These are phyloP conservation scores for Cladosporium sp. DNA, from an alignment of 2,329 filamentous ascomycete species.

Conservation along the genomic window DNA sequence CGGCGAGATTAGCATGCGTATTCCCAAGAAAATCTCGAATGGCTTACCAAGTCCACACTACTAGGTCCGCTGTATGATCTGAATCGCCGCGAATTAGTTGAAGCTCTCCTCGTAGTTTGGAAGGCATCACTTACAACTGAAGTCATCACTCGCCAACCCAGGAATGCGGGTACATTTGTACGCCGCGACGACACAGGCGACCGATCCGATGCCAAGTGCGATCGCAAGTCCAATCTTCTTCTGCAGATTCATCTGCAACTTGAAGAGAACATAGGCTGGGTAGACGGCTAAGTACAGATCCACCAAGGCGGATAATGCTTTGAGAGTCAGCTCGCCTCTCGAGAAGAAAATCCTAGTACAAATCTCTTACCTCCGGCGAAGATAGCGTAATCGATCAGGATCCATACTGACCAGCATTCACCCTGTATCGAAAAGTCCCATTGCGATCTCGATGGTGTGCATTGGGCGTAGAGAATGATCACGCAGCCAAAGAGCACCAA, in stretches of 20 bases:
- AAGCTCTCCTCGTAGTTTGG: too few species aligned
- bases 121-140: slow-evolving; percentile 26
- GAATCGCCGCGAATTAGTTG: too few species aligned
- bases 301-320: slow-evolving; percentile 16
- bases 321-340: too few species aligned
- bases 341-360: too few species aligned
- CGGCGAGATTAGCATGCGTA: neutral
- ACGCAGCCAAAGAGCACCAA: slow-evolving; percentile 1
- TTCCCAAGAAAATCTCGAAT: neutral
- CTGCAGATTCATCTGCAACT: slow-evolving; percentile 35
- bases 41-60: slow-evolving; percentile 39
- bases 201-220: slow-evolving; percentile 39
- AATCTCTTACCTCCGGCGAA: slow-evolving; percentile 6
- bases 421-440: slow-evolving; percentile 7
- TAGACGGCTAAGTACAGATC: slow-evolving; percentile 44
- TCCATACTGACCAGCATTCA: slow-evolving; percentile 3
- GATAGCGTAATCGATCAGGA: neutral
- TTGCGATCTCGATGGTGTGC: slow-evolving; percentile 1
- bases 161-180: slow-evolving; percentile 32
- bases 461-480: slow-evolving; percentile 5
- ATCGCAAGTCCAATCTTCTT: slow-evolving; percentile 40
- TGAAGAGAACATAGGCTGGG: slow-evolving; percentile 35
- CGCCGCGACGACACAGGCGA: slow-evolving; percentile 32
- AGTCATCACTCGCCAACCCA: slow-evolving; percentile 27
- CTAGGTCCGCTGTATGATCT: slow-evolving; percentile 38